Conservation (phyloP, 306 rosid genomes). For the Prosopis cineraria region DNA sequence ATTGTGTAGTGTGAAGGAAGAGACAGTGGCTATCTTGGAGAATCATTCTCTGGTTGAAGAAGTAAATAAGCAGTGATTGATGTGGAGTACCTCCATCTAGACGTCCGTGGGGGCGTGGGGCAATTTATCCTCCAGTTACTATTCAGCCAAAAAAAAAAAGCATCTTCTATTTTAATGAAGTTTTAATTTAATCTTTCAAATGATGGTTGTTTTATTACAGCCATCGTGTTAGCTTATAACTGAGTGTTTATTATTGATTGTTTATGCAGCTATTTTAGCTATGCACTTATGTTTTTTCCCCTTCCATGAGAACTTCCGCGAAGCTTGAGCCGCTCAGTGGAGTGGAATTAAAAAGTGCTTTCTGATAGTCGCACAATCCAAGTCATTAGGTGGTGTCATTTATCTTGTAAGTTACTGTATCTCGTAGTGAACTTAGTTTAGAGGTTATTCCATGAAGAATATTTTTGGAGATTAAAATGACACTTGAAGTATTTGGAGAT, state of each 20-base stretch:
- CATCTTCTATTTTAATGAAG: no score
- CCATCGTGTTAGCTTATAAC: background rate
- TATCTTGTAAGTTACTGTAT: background rate
- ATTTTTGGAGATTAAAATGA: no score
- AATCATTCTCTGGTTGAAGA: slow-evolving; percentile 58
- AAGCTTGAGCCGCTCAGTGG: no score
- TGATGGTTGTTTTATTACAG: background rate
- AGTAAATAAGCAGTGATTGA: slow-evolving; percentile 26
- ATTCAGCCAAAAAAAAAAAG: no score
- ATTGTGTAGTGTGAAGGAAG: slow-evolving; percentile 66
- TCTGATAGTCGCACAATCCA: background rate
- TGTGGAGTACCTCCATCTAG: slow-evolving; percentile 21
- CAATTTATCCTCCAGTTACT: background rate
- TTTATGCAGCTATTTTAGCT: background rate
- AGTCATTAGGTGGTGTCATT: background rate
- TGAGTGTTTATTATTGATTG: background rate
- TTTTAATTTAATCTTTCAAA: no score
- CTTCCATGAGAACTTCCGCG: no score
- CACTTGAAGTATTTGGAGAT: no score
- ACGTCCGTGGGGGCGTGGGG: no score
- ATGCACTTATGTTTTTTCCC: no score
- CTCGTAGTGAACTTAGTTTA: no score
- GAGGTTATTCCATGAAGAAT: no score
- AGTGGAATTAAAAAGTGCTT: no score
- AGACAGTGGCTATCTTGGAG: slow-evolving; percentile 64